A percentile compares a stretch with the other conserved stretches of the same genome.
phyloP scores from a whole-genome alignment of 139 green algal genomes.

The Volvox africanus region DNA sequence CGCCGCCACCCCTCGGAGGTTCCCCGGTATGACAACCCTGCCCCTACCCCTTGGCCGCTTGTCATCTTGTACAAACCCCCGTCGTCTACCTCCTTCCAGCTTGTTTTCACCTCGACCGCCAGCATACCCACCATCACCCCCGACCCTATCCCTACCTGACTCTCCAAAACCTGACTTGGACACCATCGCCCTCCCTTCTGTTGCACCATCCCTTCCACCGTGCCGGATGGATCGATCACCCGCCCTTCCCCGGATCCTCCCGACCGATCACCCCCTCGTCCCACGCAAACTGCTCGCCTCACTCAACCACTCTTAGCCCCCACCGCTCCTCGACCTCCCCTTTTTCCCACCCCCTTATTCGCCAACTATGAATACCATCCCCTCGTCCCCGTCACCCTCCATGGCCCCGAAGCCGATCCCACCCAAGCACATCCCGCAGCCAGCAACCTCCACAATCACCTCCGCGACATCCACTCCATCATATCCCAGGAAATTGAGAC shows the following conservation, averaged over 20 bases:
- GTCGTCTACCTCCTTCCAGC: neutral
- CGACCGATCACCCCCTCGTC: too few relatives aligned
- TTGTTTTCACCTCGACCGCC: neutral
- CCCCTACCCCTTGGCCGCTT: neutral
- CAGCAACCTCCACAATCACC: neutral
- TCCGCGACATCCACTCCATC: slow-evolving; percentile 36
- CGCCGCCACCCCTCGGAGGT: neutral
- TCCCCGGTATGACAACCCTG: neutral
- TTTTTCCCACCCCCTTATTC: too few relatives aligned
- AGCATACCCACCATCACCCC: neutral
- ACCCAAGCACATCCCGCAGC: neutral
- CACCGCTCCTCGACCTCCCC: neutral
- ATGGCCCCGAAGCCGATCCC: neutral
- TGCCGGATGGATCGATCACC: neutral
- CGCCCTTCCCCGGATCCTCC: too few relatives aligned
- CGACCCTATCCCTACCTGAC: too few relatives aligned
- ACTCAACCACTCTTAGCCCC: neutral
- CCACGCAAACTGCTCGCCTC: neutral
- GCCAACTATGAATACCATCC: neutral
- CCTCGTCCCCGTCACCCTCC: slow-evolving; percentile 22
- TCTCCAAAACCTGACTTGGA: neutral
- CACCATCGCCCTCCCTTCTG: neutral
- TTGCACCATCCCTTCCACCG: neutral
- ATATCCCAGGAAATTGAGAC: slow-evolving; percentile 4
- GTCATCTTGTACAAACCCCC: neutral